Conservation (phyloP, 2,329 filamentous ascomycete species). For the Hymenoscyphus infarciens region DNA sequence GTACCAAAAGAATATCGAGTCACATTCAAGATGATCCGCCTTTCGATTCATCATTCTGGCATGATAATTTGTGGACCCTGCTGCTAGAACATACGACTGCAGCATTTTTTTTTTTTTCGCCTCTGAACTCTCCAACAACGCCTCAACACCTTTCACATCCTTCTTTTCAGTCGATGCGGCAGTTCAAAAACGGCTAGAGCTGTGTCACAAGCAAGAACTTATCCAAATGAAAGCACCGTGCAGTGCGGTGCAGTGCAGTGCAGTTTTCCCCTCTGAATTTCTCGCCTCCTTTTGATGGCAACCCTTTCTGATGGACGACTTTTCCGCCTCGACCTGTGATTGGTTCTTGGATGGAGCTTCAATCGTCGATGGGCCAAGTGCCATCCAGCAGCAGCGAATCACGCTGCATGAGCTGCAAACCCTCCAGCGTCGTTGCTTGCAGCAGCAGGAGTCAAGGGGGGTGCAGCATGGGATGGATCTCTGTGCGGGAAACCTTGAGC, state of each 20-base stretch:
- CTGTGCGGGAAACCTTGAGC: conserved; percentile 21
- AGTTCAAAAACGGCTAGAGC: conserved; percentile 2
- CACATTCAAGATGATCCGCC: neutral
- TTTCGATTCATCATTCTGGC: neutral
- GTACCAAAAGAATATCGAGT: neutral
- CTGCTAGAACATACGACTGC: conserved; percentile 1
- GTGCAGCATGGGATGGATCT: conserved; percentile 23
- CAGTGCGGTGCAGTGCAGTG: conserved; percentile 21
- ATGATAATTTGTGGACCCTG: neutral
- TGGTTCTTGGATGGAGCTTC: conserved; percentile 2
- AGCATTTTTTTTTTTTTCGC: neutral
- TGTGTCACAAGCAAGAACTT: conserved; percentile 25
- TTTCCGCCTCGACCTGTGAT: neutral
- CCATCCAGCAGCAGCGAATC: conserved; percentile 19
- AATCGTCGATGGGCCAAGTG: conserved; percentile 15
- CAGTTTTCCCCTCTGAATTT: conserved; percentile 1
- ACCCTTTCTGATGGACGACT: neutral
- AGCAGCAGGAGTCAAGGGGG: conserved; percentile 22
- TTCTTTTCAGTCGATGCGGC: neutral
- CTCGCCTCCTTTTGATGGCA: conserved; percentile 16
- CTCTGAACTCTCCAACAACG: neutral
- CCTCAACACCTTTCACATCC: neutral
- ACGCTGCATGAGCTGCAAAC: conserved; percentile 1
- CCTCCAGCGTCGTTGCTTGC: conserved; percentile 14
- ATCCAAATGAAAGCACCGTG: conserved; percentile 27